Conservation (phyloP, 2,329 filamentous ascomycete species). For the Pseudogymnoascus sp. region DNA sequence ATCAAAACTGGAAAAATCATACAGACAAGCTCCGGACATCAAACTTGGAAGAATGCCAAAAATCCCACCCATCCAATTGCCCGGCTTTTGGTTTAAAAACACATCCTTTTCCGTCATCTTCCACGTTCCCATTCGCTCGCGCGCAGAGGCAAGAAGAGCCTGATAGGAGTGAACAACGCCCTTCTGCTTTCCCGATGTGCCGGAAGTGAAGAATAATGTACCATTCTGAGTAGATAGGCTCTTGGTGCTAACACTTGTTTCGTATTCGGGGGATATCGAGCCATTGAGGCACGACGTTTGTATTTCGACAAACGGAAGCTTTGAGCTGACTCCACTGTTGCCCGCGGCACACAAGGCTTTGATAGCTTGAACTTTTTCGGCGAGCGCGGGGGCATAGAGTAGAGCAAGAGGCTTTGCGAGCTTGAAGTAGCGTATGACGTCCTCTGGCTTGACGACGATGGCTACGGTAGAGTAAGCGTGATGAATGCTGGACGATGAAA, state of each 20-base stretch:
- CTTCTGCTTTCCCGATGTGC: slow-evolving; percentile 20
- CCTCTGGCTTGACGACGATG: slow-evolving; percentile 19
- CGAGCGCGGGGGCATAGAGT: slow-evolving; percentile 16
- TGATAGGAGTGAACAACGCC: slow-evolving; percentile 18
- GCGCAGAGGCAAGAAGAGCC: slow-evolving; percentile 20
- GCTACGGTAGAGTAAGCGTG: slow-evolving; percentile 16
- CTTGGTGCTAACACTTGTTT: slow-evolving; percentile 3
- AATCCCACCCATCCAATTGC: slow-evolving; percentile 20
- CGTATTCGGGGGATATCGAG: slow-evolving; percentile 11
- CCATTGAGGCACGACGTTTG: slow-evolving; percentile 12
- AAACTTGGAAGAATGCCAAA: slow-evolving; percentile 20
- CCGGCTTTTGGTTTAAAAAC: slow-evolving; percentile 18
- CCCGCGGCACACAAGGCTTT: slow-evolving; percentile 13
- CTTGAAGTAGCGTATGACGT: slow-evolving; percentile 17
- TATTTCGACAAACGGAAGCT: slow-evolving; percentile 16
- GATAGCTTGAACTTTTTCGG: slow-evolving; percentile 15
- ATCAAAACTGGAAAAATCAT: slow-evolving; percentile 11
- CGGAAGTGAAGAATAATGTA: slow-evolving; percentile 19
- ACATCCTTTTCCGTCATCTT: slow-evolving; percentile 19
- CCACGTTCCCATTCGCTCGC: slow-evolving; percentile 19
- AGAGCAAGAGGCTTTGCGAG: slow-evolving; percentile 17
- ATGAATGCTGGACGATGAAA: not conserved
- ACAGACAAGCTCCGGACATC: slow-evolving; percentile 20
- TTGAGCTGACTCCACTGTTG: slow-evolving; percentile 1
- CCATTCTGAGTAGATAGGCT: slow-evolving; percentile 12